A percentile compares a stretch with the other conserved stretches of the same genome.
Evolutionary conservation across 805 yeast species (phyloP).

Genomic region (Wickerhamomyces bovis): DNA sequence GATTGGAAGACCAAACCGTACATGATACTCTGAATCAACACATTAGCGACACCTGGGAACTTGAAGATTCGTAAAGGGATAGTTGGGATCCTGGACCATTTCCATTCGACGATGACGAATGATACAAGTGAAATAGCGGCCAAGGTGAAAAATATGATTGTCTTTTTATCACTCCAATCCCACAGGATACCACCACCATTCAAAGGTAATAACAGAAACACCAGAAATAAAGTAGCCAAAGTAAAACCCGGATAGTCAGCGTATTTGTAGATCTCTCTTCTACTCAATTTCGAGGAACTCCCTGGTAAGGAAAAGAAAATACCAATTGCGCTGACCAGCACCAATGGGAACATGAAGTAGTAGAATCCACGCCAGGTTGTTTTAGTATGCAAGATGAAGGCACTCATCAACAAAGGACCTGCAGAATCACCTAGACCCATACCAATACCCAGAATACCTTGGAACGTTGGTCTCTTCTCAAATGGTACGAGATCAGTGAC

Average conservation of each 20-base stretch:
- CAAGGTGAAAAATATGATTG: slow-evolving; percentile 35
- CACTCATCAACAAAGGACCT: slow-evolving; percentile 55
- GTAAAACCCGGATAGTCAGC: slow-evolving; percentile 52
- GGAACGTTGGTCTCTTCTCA: slow-evolving; percentile 45
- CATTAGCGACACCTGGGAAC: slow-evolving; percentile 28
- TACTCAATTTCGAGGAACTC: slow-evolving; percentile 28
- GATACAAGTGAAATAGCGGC: slow-evolving; percentile 36
- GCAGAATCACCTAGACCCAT: slow-evolving; percentile 46
- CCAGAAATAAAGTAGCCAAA: slow-evolving; percentile 40
- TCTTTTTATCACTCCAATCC: slow-evolving; percentile 44
- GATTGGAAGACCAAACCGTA: slow-evolving; percentile 46
- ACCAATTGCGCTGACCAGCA: slow-evolving; percentile 41
- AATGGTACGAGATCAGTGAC: slow-evolving; percentile 48
- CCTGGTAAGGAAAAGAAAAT: slow-evolving; percentile 37
- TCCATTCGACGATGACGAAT: slow-evolving; percentile 43
- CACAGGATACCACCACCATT: slow-evolving; percentile 58
- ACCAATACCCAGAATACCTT: slow-evolving; percentile 46
- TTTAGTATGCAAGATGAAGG: slow-evolving; percentile 30
- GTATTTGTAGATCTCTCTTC: slow-evolving; percentile 35
- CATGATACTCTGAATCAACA: slow-evolving; percentile 35
- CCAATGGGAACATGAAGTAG: slow-evolving; percentile 33
- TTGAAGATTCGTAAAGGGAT: slow-evolving; percentile 44
- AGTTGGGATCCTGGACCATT: slow-evolving; percentile 43
- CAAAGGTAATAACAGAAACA: slow-evolving; percentile 45
- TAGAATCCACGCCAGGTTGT: slow-evolving; percentile 46